A percentile compares a stretch with the other conserved stretches of the same genome.
Conservation (phyloP, 2,329 filamentous ascomycete genomes). For the Mollisiaceae sp. region DNA sequence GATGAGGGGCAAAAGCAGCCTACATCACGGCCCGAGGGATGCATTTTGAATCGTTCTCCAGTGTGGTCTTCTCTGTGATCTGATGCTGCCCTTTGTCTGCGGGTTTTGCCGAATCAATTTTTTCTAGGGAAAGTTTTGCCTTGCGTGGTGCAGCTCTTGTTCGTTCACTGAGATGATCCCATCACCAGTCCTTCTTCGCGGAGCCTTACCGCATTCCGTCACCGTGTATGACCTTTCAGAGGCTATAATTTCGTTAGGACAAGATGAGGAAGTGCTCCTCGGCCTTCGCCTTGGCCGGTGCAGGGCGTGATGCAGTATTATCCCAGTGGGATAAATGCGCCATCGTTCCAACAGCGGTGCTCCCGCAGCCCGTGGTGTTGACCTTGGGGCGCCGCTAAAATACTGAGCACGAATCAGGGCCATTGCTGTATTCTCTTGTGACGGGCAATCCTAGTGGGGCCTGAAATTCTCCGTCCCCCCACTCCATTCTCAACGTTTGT, state of each 20-base stretch:
- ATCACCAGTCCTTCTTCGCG: background rate
- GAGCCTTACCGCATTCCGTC: constrained; percentile 9
- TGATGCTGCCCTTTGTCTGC: background rate
- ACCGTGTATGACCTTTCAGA: constrained; percentile 12
- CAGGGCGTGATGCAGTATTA: background rate
- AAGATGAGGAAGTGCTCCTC: constrained; percentile 7
- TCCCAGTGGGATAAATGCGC: constrained; percentile 6
- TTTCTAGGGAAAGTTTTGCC: constrained; percentile 1
- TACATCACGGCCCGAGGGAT: background rate
- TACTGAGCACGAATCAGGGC: background rate
- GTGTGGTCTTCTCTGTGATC: background rate
- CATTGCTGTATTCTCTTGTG: background rate
- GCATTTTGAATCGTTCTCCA: background rate
- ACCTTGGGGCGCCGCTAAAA: constrained; percentile 8
- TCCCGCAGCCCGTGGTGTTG: constrained; percentile 1
- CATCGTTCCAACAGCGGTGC: background rate
- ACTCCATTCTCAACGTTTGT: background rate
- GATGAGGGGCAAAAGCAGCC: constrained; percentile 1
- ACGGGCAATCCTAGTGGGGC: constrained; percentile 1
- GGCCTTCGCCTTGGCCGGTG: constrained; percentile 8
- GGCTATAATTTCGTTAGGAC: background rate
- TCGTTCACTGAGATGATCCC: background rate
- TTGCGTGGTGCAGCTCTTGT: constrained; percentile 4
- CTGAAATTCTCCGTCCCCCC: constrained; percentile 12
- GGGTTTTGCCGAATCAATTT: background rate